These are phyloP conservation scores for Eucommia ulmoides DNA, from an alignment of 257 asterid genomes.

Conservation along the genomic window DNA sequence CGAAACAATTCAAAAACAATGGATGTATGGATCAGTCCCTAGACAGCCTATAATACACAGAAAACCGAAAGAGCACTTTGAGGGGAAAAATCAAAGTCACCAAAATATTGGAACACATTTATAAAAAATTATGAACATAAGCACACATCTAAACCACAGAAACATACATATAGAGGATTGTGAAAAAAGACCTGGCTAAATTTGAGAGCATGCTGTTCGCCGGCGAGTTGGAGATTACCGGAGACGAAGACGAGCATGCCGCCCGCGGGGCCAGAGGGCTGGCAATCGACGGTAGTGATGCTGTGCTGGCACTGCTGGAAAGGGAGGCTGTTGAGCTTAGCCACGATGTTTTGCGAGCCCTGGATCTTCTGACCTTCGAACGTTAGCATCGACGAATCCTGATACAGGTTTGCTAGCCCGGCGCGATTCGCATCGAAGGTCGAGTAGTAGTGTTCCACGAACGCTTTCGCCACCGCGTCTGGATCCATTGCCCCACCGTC, in stretches of 20 bases:
- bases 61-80: background rate
- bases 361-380: conserved; percentile 45
- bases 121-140: background rate
- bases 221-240: conserved; percentile 35
- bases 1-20: background rate
- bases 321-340: conserved; percentile 29
- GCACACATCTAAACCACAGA: background rate
- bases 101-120: background rate
- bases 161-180: background rate
- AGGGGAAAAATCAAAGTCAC: background rate
- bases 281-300: conserved; percentile 50
- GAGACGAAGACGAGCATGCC: too few relatives aligned
- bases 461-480: conserved; percentile 36
- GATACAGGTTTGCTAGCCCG: conserved; percentile 28
- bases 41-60: background rate
- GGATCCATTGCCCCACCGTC: conserved; percentile 41
- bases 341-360: conserved; percentile 25
- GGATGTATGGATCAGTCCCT: background rate
- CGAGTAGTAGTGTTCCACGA: too few relatives aligned
- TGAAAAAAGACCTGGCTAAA: conserved; percentile 17
- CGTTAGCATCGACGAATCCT: conserved; percentile 34
- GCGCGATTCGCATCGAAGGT: conserved; percentile 33
- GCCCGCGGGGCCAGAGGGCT: conserved; percentile 48
- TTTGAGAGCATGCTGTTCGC: too few relatives aligned
- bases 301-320: too few relatives aligned